Evolutionary conservation across 192 early-diverging fungal species (phyloP), one percentile per base, ranked within the genome.

Genomic region (Geosiphon pyriformis): DNA sequence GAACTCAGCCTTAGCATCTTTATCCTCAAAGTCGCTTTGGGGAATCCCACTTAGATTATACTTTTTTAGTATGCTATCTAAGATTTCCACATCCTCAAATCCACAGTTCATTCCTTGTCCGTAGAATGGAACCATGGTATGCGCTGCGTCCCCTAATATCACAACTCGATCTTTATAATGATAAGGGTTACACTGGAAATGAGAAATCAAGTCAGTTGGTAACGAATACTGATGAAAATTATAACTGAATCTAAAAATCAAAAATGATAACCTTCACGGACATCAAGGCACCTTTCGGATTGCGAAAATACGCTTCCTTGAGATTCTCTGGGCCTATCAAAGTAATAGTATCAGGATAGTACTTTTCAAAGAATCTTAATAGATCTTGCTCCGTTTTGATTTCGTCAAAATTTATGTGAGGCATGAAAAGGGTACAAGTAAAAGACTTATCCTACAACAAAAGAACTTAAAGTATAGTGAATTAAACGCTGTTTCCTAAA

Each of bases 51-150:
- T 62, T 12, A 84, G 70, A 31, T 74, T 48, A 49, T 82, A 78
- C 26, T 85, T 75, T 29, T 85, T 83, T 12, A 95, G 71, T 2
- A 86, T 72, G 3, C 60, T 29, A 48, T 85, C 65, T 50, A 92
- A 75, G 17, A 88, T 80, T 35, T 89, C 76, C 17, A 93, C 84
- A 69, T 98, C 96, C 69, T 98, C 90, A 59, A 98, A 95, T 3
- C 96, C 96, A 76, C 94, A 96, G 76, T 98, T 98, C 96, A 98
- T 96, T 10, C 96, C 96, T 70, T 92, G 90, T 18, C 95, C 95
- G 56, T 93, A 98, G 68, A 98, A 98, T 3, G 96, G 96, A 0
- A 98, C 96, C 96, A 98, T 98, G 49, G 91, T 88, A 67, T 98
- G 96, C 0, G 96, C 96, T 11, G 96, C 92, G 70, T 98, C 96